Base-by-base conservation (phyloP, 805 yeast genomes). In the Barnettozyma wickerhamii region DNA sequence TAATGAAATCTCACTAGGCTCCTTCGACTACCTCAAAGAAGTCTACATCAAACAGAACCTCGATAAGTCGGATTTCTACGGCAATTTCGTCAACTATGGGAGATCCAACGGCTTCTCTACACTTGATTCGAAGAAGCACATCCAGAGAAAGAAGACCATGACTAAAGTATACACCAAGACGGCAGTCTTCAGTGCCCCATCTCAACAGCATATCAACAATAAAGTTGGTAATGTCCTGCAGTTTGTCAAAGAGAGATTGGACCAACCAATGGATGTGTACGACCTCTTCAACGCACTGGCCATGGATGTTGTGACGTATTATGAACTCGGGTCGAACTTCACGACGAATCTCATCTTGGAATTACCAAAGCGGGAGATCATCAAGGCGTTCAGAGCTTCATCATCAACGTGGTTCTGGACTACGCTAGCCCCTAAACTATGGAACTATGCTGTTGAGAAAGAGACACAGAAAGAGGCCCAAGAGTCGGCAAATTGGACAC, bases 211-310 rank as follows among this genome's bases (percentile, higher is more conserved):
- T 45, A 52, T 72, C 28, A 59, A 57, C 35, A 38, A 39, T 4
- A 64, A 68, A 26, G 59, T 73, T 32, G 34, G 51, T 1, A 52
- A 60, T 32, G 50, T 63, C 42, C 48, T 35, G 17, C 41, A 12
- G 14, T 58, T 47, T 20, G 48, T 50, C 20, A 15, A 30, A n/a
- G 32, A 40, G 35, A 37, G 44, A 19, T 41, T 37, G 19, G 38
- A 41, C 2, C 33, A 52, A 9, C 60, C 71, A 24, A 51, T 80
- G 30, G 83, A 82, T 37, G 80, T 76, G 3, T 78, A 76, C 50
- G 66, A 75, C 15, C 56, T 83, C n/a, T 82, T 81, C 66, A 79
- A 79, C n/a, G 63, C 80, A 14, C 64, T 83, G 52, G 89, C 90
- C 5, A 75, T 83, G 78, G 89, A 82, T 51, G 81, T 77, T 4